Percentiles rank a stretch among this genome's conserved stretches.
phyloP scores from a whole-genome alignment of 176 grass and related monocot genomes.

The Rhynchospora pubera region DNA sequence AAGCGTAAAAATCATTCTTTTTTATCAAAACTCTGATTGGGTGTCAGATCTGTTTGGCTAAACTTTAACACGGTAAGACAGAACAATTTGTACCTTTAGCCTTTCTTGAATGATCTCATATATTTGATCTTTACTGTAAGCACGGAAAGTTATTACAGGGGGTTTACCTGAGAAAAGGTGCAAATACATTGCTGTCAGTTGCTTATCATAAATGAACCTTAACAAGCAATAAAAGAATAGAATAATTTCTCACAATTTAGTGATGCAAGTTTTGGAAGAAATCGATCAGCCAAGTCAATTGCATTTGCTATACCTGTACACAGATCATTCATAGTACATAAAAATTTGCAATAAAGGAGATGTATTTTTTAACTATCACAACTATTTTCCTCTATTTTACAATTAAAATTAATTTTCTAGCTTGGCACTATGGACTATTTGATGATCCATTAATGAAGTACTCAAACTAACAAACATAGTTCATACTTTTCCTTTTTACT shows the following conservation, averaged over 20 bases:
- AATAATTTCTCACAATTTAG: constrained; percentile 64
- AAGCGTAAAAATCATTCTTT: neutral
- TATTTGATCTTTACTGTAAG: constrained; percentile 94
- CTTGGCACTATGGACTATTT: neutral
- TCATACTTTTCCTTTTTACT: neutral
- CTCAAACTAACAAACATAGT: neutral
- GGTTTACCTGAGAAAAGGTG: constrained; percentile 61
- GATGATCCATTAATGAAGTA: neutral
- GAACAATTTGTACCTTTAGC: constrained; percentile 40
- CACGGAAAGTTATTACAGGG: constrained; percentile 66
- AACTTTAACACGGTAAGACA: neutral
- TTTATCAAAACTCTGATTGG: neutral
- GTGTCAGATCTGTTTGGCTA: neutral
- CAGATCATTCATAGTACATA: neutral
- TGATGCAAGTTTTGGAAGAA: constrained; percentile 90
- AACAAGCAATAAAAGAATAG: neutral
- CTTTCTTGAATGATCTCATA: constrained; percentile 76
- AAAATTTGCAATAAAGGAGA: neutral
- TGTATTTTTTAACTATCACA: neutral
- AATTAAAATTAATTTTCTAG: neutral
- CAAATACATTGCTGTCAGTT: neutral
- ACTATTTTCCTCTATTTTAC: neutral
- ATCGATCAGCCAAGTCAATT: constrained; percentile 82
- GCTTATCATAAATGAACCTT: constrained; percentile 4
- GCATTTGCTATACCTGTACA: constrained; percentile 90